Evolutionary conservation across 108 stramenopile genomes (phyloP), one percentile per base, ranked within the genome.

Genomic region (Cyclostephanos invisitatus): DNA sequence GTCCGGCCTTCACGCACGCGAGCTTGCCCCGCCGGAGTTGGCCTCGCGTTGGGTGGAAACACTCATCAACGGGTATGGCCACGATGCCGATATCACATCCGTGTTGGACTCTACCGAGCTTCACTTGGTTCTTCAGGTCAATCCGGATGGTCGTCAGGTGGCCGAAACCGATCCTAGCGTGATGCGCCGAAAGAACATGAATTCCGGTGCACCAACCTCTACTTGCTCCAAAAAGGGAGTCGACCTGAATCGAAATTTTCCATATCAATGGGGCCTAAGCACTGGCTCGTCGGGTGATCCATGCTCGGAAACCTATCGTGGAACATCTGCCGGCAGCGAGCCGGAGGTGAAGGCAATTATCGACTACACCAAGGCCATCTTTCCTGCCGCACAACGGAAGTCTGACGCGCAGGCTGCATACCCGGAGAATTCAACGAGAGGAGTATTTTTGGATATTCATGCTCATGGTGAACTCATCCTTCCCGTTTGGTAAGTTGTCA

Each of bases 171-270:
- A 78, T 67, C 75, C 68, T 11, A 18, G 14, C 6, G 28, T 20
- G 5, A 57, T 54, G 8, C 68, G 74, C 50, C 70, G 87, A 12
- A 88, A 88, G 59, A 88, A 85, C 64, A 35, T 79, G 24, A 83
- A 85, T 40, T 57, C 64, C 10, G 37, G 15, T 12, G 10, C 32
- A 32, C 4, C 27, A 17, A 72, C 73, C 37, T n/a, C n/a, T n/a
- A n/a, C n/a, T n/a, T n/a, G n/a, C n/a, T n/a, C n/a, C n/a, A n/a
- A 7, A 2, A 7, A 7, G 21, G 87, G 87, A 12, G 85, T 86
- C 28, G 87, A 88, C 62, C 47, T 88, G 28, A 88, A 88, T 70
- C 79, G 87, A 15, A 88, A 88, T 53, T 86, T 70, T 38, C 78
- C 73, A 53, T 85, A 83, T 42, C 48, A 57, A 50, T 88, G 87